Conservation (phyloP, 768 basidiomycete genomes). For the Candolleomyces eurysporus region DNA sequence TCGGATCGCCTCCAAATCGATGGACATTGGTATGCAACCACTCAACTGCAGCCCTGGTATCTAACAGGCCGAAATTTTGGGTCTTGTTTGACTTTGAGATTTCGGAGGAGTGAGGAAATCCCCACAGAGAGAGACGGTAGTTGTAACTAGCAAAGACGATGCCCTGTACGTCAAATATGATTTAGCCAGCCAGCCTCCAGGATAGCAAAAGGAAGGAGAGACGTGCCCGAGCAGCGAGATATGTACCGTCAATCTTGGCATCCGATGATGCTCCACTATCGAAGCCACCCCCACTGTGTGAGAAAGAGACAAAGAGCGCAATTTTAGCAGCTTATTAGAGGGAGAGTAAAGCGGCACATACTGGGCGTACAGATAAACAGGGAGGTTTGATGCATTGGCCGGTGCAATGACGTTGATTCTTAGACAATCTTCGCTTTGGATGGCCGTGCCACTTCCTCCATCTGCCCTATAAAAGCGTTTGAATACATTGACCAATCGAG, state of each 20-base stretch:
- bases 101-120: constrained; percentile 40
- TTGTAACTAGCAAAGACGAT: constrained; percentile 34
- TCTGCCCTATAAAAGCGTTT: constrained; percentile 18
- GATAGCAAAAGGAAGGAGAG: not conserved
- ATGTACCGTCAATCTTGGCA: constrained; percentile 33
- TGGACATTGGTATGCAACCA: constrained; percentile 42
- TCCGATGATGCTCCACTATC: constrained; percentile 35
- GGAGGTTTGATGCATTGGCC: constrained; percentile 26
- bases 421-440: constrained; percentile 41
- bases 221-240: constrained; percentile 26
- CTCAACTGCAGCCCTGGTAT: constrained; percentile 43
- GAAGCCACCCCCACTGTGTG: constrained; percentile 30
- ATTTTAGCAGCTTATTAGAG: not conserved
- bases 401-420: constrained; percentile 42
- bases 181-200: not conserved
- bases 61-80: constrained; percentile 49
- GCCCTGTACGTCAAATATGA: constrained; percentile 16
- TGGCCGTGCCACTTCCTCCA: constrained; percentile 29
- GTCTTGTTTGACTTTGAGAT: constrained; percentile 30
- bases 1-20: constrained; percentile 44
- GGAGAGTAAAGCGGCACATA: constrained; percentile 8
- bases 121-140: constrained; percentile 34
- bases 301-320: not conserved
- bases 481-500: not conserved
- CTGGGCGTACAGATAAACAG: constrained; percentile 29